These are phyloP conservation scores for Naganishia albida DNA, from an alignment of 1,284 basidiomycete genomes.

Conservation along the genomic window DNA sequence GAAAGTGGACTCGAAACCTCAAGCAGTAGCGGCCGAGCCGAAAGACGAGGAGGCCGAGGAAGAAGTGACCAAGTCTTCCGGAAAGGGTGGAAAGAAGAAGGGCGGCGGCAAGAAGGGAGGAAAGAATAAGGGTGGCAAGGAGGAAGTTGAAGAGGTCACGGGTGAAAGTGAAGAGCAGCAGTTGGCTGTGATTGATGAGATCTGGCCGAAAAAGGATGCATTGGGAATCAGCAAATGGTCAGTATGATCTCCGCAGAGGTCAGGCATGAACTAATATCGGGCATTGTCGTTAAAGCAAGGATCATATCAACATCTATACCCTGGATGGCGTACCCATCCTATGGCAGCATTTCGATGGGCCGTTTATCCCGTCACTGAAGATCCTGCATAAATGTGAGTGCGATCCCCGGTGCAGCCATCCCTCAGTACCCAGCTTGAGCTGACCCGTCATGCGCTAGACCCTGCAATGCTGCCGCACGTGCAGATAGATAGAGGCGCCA, in stretches of 20 bases:
- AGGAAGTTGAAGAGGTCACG: constrained; percentile 40
- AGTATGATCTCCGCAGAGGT: constrained; percentile 49
- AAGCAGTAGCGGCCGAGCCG: constrained; percentile 32
- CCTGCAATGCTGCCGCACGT: constrained; percentile 86
- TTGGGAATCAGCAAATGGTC: constrained; percentile 93
- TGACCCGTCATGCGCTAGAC: constrained; percentile 60
- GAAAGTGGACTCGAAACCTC: constrained; percentile 33
- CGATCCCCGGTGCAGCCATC: constrained; percentile 16
- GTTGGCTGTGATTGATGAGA: constrained; percentile 75
- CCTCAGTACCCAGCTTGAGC: constrained; percentile 1
- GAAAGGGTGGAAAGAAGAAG: constrained; percentile 48
- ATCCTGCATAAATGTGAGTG: constrained; percentile 85
- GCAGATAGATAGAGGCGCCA: constrained; percentile 92
- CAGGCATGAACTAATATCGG: neutral
- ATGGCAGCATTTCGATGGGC: constrained; percentile 97
- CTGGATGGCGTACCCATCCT: constrained; percentile 83
- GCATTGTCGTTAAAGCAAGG: constrained; percentile 65
- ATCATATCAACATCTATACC: constrained; percentile 90
- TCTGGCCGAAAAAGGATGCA: constrained; percentile 99
- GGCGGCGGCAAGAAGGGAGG: constrained; percentile 39
- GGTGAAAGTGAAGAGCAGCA: constrained; percentile 61
- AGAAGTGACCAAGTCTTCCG: constrained; percentile 39
- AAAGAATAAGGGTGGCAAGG: constrained; percentile 50
- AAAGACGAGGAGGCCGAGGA: constrained; percentile 35
- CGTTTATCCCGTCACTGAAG: constrained; percentile 82